Base-by-base conservation (phyloP, 192 early-diverging fungal species). In the Umbelopsis vinacea region DNA sequence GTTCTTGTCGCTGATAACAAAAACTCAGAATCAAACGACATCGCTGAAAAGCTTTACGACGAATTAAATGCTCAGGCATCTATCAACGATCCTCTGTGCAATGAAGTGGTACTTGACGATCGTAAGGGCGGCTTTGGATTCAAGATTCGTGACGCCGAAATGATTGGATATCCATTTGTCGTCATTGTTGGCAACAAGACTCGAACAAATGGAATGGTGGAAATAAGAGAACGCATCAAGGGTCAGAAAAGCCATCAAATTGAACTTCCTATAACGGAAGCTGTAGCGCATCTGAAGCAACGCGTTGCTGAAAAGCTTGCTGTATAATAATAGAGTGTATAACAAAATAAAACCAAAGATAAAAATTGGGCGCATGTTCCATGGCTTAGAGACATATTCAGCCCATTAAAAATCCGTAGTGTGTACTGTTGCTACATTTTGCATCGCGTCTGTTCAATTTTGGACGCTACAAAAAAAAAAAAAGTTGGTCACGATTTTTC, bases 101-200 rank as follows among this genome's bases (percentile, higher is more conserved):
- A 74, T 70, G 79, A 91, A 54, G 79, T 93, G 21, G 77, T 92
- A 0, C 75, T 94, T 29, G 94, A 97, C 69, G 93, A 95, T 74
- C 82, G 92, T 22, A 72, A 71, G 33, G 84, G 86, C 17, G 85
- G 89, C 9, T 78, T 92, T 40, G 95, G 95, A 14, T 89, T 87
- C 80, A 93, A 93, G 71, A 88, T 95, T 75, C 89, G 92, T 67
- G 94, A 96, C 67, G 89, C 92, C 8, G 86, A 89, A 69, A 68
- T 96, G 71, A 84, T 97, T 69, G 95, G 95, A 14, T 92, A 93
- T 78, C 94, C 95, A 0, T 86, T 82, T 68, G 85, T 93, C 15
- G 76, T 95, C 3, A 85, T 96, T 7, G 67, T 94, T 52, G 95
- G 95, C 0, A 89, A 88, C 76, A 82, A 86, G 6, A 86, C 79